Percentiles rank a stretch among this genome's conserved stretches.
These are phyloP conservation scores for Chrysoporthe austroafricana DNA, from an alignment of 2,329 filamentous ascomycete species.

Conservation along the genomic window DNA sequence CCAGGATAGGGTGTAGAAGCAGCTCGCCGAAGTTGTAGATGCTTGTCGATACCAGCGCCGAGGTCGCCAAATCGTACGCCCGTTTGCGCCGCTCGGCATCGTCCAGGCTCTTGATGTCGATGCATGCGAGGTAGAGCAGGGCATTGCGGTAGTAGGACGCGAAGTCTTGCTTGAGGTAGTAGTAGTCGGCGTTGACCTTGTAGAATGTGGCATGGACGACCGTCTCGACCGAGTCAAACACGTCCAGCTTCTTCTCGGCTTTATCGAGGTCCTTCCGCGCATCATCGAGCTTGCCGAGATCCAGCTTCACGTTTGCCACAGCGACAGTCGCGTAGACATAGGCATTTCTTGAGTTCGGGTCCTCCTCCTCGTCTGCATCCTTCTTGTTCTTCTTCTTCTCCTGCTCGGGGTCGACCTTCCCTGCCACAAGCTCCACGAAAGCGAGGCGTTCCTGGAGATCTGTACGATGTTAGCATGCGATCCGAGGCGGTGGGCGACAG, in stretches of 20 bases:
- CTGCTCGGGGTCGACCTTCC: constrained; percentile 87
- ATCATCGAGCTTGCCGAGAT: constrained; percentile 77
- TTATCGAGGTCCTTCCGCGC: constrained; percentile 85
- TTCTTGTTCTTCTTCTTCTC: constrained; percentile 31
- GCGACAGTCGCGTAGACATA: constrained; percentile 93
- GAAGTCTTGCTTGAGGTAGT: constrained; percentile 91
- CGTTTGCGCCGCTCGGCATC: constrained; percentile 76
- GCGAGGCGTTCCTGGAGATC: constrained; percentile 84
- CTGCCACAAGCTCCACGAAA: constrained; percentile 82
- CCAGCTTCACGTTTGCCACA: constrained; percentile 84
- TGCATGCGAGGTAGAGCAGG: constrained; percentile 95
- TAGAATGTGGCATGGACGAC: constrained; percentile 97
- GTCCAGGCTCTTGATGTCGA: constrained; percentile 77
- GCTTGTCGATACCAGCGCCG: constrained; percentile 87
- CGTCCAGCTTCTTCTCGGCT: constrained; percentile 85
- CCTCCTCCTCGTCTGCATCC: constrained; percentile 29
- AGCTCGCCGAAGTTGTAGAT: constrained; percentile 99
- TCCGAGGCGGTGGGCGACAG: neutral
- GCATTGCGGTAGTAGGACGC: constrained; percentile 97
- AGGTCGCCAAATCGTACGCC: constrained; percentile 90
- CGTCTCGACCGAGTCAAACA: constrained; percentile 93
- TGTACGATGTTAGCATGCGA: constrained; percentile 42
- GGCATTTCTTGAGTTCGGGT: constrained; percentile 76
- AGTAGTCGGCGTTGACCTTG: constrained; percentile 91
- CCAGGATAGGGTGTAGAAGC: constrained; percentile 94